Evolutionary conservation across 345 rosid genomes (phyloP).

Genomic region (Moringa oleifera): DNA sequence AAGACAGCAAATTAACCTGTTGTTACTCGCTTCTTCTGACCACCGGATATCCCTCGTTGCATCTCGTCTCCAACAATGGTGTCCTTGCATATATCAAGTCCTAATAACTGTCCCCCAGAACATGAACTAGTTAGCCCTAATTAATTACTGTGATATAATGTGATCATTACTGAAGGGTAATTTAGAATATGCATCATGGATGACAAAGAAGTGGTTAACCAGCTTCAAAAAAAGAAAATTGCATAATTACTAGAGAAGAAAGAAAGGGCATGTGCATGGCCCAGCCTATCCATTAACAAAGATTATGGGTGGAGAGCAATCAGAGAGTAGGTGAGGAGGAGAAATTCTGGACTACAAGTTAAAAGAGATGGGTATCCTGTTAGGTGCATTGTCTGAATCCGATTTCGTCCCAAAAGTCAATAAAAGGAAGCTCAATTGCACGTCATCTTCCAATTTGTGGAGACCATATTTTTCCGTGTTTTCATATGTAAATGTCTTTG

Average conservation of each 20-base stretch:
- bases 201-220: too few species aligned
- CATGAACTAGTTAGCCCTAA: too few species aligned
- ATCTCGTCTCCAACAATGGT: slow-evolving; percentile 78
- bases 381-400: neutral
- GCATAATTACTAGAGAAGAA: too few species aligned
- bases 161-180: too few species aligned
- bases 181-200: too few species aligned
- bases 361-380: neutral
- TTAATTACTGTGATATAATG: too few species aligned
- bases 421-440: neutral
- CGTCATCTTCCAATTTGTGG: too few species aligned
- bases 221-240: too few species aligned
- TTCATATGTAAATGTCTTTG: too few species aligned
- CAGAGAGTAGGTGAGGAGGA: slow-evolving; percentile 19
- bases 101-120: slow-evolving; percentile 48
- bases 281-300: neutral
- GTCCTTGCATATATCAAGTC: slow-evolving; percentile 82
- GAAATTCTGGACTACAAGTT: slow-evolving; percentile 8
- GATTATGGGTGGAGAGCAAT: slow-evolving; percentile 5
- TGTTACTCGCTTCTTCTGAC: slow-evolving; percentile 82
- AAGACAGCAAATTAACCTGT: too few species aligned
- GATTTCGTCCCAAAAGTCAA: slow-evolving; percentile 8
- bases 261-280: neutral
- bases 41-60: slow-evolving; percentile 86
- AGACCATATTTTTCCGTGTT: too few species aligned